Conservation (phyloP, 2,329 filamentous ascomycete species). For the Pestalotiopsis sp. region DNA sequence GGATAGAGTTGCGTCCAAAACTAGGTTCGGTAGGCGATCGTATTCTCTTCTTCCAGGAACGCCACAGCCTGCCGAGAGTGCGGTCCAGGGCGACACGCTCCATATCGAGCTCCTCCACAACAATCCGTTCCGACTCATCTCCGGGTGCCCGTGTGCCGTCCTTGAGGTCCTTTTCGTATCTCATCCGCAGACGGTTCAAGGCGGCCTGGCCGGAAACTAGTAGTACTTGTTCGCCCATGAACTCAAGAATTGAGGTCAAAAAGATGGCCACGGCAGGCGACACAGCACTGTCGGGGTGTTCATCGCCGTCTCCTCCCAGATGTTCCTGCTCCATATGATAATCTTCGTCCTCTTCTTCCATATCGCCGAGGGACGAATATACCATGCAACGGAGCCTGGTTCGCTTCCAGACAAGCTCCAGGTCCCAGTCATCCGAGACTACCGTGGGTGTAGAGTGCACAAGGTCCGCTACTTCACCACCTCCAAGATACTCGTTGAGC, state of each 20-base stretch:
- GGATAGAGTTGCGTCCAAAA: constrained; percentile 51
- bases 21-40: constrained; percentile 57
- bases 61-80: constrained; percentile 87
- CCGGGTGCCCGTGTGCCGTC: constrained; percentile 49
- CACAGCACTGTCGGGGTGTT: constrained; percentile 68
- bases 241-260: constrained; percentile 91
- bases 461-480: constrained; percentile 74
- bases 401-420: constrained; percentile 93
- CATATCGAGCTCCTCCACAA: constrained; percentile 91
- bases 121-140: constrained; percentile 64
- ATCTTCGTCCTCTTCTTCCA: constrained; percentile 98
- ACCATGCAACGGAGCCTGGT: constrained; percentile 96
- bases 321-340: constrained; percentile 81
- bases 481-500: constrained; percentile 83
- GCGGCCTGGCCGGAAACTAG: constrained; percentile 87
- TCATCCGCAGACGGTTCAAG: constrained; percentile 65
- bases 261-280: constrained; percentile 95
- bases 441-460: constrained; percentile 55
- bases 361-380: constrained; percentile 91
- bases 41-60: constrained; percentile 89
- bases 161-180: constrained; percentile 61
- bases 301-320: constrained; percentile 60
- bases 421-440: constrained; percentile 71
- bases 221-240: constrained; percentile 88
- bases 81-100: constrained; percentile 90